These are phyloP conservation scores for Coriolopsis trogii DNA, from an alignment of 1,284 basidiomycete species.

Conservation along the genomic window DNA sequence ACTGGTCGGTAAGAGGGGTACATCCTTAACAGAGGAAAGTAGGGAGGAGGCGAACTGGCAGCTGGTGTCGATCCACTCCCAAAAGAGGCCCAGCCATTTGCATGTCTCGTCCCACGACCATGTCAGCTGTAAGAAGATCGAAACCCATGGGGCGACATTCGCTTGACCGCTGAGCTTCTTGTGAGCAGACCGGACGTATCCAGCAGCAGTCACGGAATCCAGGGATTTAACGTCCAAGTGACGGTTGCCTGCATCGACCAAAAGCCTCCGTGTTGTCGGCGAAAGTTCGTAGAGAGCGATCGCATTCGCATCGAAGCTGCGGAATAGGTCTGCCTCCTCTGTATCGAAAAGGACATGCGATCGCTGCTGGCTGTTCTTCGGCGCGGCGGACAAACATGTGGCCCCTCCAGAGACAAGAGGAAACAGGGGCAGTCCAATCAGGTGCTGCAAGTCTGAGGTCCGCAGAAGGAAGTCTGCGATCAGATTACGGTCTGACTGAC, in stretches of 20 bases:
- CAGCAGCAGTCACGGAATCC: not conserved
- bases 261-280: not conserved
- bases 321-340: slow-evolving; percentile 7
- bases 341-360: slow-evolving; percentile 3
- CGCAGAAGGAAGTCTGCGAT: slow-evolving; percentile 11
- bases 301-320: slow-evolving; percentile 4
- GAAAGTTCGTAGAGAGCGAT: slow-evolving; percentile 6
- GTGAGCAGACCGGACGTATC: not conserved
- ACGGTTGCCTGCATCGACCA: not conserved
- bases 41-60: not conserved
- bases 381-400: not conserved
- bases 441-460: not conserved
- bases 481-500: not conserved
- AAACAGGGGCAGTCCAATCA: slow-evolving; percentile 9
- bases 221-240: slow-evolving; percentile 5
- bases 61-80: slow-evolving; percentile 8
- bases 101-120: slow-evolving; percentile 4
- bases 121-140: not conserved
- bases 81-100: slow-evolving; percentile 4
- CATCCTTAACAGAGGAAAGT: not conserved
- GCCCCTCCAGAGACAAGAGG: slow-evolving; percentile 1
- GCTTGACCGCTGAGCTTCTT: not conserved
- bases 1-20: slow-evolving; percentile 3
- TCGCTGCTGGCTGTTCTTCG: not conserved
- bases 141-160: not conserved